Conservation (phyloP, 768 basidiomycete genomes). For the Mycena rosella region DNA sequence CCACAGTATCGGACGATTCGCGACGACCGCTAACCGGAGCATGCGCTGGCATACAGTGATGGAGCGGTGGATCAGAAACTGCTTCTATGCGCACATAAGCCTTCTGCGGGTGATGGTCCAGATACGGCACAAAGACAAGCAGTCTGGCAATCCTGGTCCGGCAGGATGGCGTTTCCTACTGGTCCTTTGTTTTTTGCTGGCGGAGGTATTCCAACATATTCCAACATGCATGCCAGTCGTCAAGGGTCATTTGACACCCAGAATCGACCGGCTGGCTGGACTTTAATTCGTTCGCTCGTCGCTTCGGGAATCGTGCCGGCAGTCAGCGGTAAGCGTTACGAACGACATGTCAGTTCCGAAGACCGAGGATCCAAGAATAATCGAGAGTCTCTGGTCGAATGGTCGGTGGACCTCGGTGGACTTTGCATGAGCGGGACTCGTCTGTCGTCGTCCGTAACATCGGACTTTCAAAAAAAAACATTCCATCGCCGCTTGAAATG, state of each 20-base stretch:
- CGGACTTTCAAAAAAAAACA: too few species aligned
- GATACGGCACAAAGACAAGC: not conserved
- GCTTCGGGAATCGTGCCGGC: not conserved
- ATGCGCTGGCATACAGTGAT: not conserved
- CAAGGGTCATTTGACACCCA: not conserved
- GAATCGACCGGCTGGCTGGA: not conserved
- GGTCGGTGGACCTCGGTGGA: too few species aligned
- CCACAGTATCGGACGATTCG: not conserved
- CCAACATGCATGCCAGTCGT: too few species aligned
- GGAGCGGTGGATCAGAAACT: not conserved
- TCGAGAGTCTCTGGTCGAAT: too few species aligned
- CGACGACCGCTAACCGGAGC: not conserved
- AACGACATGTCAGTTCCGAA: not conserved
- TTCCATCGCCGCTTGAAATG: constrained; percentile 1
- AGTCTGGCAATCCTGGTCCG: too few species aligned
- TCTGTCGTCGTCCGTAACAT: too few species aligned
- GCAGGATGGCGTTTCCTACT: not conserved
- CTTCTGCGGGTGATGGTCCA: not conserved
- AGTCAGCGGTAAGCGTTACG: not conserved
- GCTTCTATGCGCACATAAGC: not conserved
- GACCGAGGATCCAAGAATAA: not conserved
- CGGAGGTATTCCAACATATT: too few species aligned
- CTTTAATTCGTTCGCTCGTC: too few species aligned
- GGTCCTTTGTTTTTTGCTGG: too few species aligned
- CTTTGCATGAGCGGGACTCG: too few species aligned